Evolutionary conservation across 495 filamentous ascomycete genomes (phyloP).

Genomic region (Ramalina intermedia): DNA sequence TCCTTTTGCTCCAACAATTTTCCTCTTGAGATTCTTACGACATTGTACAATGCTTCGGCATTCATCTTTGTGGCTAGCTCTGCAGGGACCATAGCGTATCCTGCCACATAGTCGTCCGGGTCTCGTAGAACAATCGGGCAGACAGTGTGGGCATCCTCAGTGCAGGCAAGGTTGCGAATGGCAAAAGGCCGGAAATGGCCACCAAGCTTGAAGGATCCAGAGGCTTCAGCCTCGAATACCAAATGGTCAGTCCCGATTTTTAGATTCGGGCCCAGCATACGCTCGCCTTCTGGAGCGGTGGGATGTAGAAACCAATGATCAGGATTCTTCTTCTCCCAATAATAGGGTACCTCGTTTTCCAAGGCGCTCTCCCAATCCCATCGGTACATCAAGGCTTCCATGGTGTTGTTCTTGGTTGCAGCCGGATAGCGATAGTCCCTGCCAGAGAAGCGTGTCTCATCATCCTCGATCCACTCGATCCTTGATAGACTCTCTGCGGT

Average conservation of each 20-base stretch:
- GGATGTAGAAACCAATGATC: slow-evolving; percentile 8
- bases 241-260: slow-evolving; percentile 2
- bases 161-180: slow-evolving; percentile 1
- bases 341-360: slow-evolving; percentile 7
- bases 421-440: slow-evolving; percentile 8
- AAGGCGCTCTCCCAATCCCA: slow-evolving; percentile 1
- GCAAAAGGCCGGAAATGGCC: slow-evolving; percentile 4
- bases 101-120: slow-evolving; percentile 1
- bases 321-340: slow-evolving; percentile 1
- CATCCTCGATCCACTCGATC: slow-evolving; percentile 7
- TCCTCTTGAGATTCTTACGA: slow-evolving; percentile 4
- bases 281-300: slow-evolving; percentile 7
- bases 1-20: not conserved
- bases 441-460: slow-evolving; percentile 1
- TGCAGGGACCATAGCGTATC: slow-evolving; percentile 8
- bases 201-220: not conserved
- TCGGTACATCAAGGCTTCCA: slow-evolving; percentile 5
- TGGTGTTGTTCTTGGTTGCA: not conserved
- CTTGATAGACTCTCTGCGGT: slow-evolving; percentile 6
- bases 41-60: not conserved
- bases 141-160: slow-evolving; percentile 1
- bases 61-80: slow-evolving; percentile 2
- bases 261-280: slow-evolving; percentile 3
- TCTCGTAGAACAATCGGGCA: slow-evolving; percentile 3
- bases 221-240: slow-evolving; percentile 7